A percentile compares a stretch with the other conserved stretches of the same genome.
These are phyloP conservation scores for Emericellopsis atlantica DNA, from an alignment of 2,329 filamentous ascomycete species.

Conservation along the genomic window DNA sequence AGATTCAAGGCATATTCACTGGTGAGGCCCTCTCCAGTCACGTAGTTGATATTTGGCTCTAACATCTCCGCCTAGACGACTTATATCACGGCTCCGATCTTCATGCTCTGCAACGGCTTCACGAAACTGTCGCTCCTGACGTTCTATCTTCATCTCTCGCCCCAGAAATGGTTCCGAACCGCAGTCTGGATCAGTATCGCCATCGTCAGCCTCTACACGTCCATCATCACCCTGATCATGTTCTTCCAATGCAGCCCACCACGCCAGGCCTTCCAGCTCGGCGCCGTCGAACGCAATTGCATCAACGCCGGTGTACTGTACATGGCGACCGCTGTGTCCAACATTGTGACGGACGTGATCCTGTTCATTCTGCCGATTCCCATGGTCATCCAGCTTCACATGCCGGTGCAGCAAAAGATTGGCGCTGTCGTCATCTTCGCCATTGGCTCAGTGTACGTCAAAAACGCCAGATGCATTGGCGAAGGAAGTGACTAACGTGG, in stretches of 20 bases:
- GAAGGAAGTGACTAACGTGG: neutral
- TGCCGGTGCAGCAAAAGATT: slow-evolving; percentile 30
- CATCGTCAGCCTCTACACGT: slow-evolving; percentile 16
- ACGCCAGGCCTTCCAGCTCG: slow-evolving; percentile 10
- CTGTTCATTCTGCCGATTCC: slow-evolving; percentile 31
- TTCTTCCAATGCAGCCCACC: slow-evolving; percentile 11
- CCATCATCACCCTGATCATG: slow-evolving; percentile 11
- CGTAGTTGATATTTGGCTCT: neutral
- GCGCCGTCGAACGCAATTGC: slow-evolving; percentile 16
- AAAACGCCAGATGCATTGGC: neutral
- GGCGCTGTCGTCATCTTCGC: slow-evolving; percentile 28
- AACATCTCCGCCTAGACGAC: slow-evolving; percentile 2
- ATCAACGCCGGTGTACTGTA: slow-evolving; percentile 31
- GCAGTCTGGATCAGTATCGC: slow-evolving; percentile 14
- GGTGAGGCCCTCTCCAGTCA: neutral
- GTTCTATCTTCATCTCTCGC: slow-evolving; percentile 22
- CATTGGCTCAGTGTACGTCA: slow-evolving; percentile 18
- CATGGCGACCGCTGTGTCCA: slow-evolving; percentile 31
- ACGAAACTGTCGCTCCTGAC: slow-evolving; percentile 22
- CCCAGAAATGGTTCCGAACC: slow-evolving; percentile 16
- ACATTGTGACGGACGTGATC: slow-evolving; percentile 31
- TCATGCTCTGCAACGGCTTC: slow-evolving; percentile 19
- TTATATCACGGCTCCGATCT: slow-evolving; percentile 15
- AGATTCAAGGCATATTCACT: slow-evolving; percentile 9
- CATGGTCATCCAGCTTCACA: slow-evolving; percentile 26